These are phyloP conservation scores for Boletus rubescentipes DNA, from an alignment of 768 basidiomycete genomes.

Conservation along the genomic window DNA sequence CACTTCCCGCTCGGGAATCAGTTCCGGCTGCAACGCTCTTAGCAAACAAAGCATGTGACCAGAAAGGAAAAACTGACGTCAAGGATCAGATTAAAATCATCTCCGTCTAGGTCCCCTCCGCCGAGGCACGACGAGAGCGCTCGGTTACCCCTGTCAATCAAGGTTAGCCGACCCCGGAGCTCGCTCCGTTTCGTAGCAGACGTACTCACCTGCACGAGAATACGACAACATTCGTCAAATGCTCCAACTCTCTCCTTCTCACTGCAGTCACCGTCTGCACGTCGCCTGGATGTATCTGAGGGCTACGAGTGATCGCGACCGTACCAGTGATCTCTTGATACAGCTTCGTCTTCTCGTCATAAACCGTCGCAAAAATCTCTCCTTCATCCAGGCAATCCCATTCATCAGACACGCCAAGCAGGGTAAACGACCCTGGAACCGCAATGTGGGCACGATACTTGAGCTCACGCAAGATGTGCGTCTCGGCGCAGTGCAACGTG, in stretches of 20 bases:
- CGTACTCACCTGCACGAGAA: slow-evolving; percentile 44
- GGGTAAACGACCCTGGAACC: slow-evolving; percentile 47
- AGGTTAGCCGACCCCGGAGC: slow-evolving; percentile 4
- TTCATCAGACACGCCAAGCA: slow-evolving; percentile 55
- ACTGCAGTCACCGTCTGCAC: slow-evolving; percentile 44
- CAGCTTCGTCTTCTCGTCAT: slow-evolving; percentile 30
- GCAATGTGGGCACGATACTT: slow-evolving; percentile 52
- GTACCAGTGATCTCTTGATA: slow-evolving; percentile 34
- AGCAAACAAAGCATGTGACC: slow-evolving; percentile 8
- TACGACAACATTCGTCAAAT: slow-evolving; percentile 47
- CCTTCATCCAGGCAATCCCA: slow-evolving; percentile 45
- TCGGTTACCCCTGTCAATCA: slow-evolving; percentile 37
- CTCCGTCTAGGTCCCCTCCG: slow-evolving; percentile 56
- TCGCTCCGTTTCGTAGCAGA: neutral
- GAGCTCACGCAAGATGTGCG: slow-evolving; percentile 49
- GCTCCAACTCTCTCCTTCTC: slow-evolving; percentile 36
- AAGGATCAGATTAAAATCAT: slow-evolving; percentile 49
- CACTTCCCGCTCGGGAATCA: slow-evolving; percentile 25
- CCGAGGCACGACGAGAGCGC: slow-evolving; percentile 48
- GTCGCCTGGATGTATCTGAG: slow-evolving; percentile 54
- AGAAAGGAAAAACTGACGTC: slow-evolving; percentile 32
- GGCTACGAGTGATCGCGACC: slow-evolving; percentile 50
- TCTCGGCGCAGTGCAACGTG: slow-evolving; percentile 38
- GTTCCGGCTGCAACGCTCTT: slow-evolving; percentile 24
- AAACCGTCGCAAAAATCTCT: slow-evolving; percentile 46